Percentiles rank a stretch among this genome's conserved stretches.
These are phyloP conservation scores for Flaveria floridana DNA, from an alignment of 140 eudicot species.

Conservation along the genomic window DNA sequence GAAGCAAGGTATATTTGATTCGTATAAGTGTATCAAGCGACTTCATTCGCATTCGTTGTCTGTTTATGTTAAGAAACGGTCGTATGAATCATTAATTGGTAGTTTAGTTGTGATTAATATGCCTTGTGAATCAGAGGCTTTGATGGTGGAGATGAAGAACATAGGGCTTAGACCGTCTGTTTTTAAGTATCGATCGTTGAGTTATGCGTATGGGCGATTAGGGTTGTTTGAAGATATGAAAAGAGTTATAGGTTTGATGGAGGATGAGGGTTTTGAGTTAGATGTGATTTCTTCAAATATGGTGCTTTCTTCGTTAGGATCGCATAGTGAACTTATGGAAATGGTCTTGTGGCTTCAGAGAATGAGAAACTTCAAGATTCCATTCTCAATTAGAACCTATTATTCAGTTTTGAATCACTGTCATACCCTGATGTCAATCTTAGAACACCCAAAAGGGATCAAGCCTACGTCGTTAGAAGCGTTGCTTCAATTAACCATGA, in stretches of 20 bases:
- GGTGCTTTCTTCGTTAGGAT: constrained; percentile 77
- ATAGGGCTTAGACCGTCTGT: constrained; percentile 49
- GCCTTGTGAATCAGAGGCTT: constrained; percentile 59
- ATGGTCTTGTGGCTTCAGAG: constrained; percentile 65
- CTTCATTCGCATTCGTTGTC: constrained; percentile 45
- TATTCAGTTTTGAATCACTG: constrained; percentile 75
- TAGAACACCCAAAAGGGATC: constrained; percentile 45
- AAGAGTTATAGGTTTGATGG: constrained; percentile 55
- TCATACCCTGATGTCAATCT: constrained; percentile 45
- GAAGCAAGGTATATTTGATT: constrained; percentile 44
- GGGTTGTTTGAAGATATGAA: constrained; percentile 76
- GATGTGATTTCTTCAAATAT: constrained; percentile 71
- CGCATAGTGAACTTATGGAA: constrained; percentile 45
- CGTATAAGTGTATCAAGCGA: constrained; percentile 44
- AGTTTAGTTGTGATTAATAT: constrained; percentile 51
- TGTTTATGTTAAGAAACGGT: constrained; percentile 45
- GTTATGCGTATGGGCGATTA: constrained; percentile 62
- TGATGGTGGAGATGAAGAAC: constrained; percentile 61
- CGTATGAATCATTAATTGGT: constrained; percentile 56
- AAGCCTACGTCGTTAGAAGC: constrained; percentile 51
- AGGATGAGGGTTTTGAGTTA: constrained; percentile 52
- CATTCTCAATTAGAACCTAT: constrained; percentile 64
- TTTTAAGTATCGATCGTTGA: constrained; percentile 59
- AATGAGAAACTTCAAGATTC: constrained; percentile 41
- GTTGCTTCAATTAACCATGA: constrained; percentile 40